Evolutionary conservation across 192 early-diverging fungal genomes (phyloP).

Genomic region (Dimargaris xerosporica): DNA sequence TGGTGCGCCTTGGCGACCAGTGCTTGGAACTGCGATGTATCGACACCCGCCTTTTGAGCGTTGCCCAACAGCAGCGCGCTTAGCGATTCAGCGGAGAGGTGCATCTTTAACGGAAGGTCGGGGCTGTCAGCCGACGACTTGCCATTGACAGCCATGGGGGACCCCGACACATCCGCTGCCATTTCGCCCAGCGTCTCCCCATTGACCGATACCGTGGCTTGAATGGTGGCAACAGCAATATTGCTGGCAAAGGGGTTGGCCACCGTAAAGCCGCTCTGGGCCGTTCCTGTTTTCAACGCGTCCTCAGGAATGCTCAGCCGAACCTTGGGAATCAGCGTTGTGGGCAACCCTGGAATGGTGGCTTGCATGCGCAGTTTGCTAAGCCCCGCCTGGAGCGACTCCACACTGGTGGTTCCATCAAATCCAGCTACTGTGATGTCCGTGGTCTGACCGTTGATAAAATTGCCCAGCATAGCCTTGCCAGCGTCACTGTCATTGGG

Average conservation of each 20-base stretch:
- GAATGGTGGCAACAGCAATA: conserved; percentile 30
- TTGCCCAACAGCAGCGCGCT: not conserved
- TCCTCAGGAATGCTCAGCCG: conserved; percentile 24
- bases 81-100: not conserved
- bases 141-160: conserved; percentile 2
- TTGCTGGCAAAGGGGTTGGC: conserved; percentile 38
- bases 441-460: conserved; percentile 28
- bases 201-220: conserved; percentile 16
- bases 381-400: conserved; percentile 30
- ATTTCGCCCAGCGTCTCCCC: conserved; percentile 6
- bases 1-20: not conserved
- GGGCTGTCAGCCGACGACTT: conserved; percentile 5
- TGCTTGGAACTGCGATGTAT: not conserved
- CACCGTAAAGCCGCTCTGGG: conserved; percentile 28
- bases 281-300: conserved; percentile 26
- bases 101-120: conserved; percentile 4
- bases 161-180: not conserved
- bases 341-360: conserved; percentile 29
- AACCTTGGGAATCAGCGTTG: conserved; percentile 25
- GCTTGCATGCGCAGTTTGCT: conserved; percentile 23
- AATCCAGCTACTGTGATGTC: conserved; percentile 26
- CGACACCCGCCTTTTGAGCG: conserved; percentile 5
- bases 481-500: conserved; percentile 28
- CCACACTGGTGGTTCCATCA: conserved; percentile 26
- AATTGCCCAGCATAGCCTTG: conserved; percentile 28